Evolutionary conservation across 306 rosid species (phyloP), one percentile per base, ranked within the genome.

Genomic region (Cicer chorassanicum): DNA sequence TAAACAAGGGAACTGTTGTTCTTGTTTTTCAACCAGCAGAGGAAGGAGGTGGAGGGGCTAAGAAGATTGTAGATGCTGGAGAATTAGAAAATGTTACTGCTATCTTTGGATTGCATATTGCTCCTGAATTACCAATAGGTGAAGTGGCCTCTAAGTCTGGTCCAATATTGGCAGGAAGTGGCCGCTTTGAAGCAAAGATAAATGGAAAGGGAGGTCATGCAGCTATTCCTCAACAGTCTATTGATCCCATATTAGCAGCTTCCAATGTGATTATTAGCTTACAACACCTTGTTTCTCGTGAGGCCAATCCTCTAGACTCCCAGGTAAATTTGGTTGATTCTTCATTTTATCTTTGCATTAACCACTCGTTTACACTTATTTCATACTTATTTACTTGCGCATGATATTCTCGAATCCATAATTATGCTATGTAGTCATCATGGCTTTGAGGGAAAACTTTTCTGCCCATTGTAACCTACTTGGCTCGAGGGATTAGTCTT

Each of bases 21-120:
- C 96, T 93, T 82, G 90, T 93, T 75, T 93, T 91, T 84, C 98
- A 93, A 88, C 98, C 98, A 62, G 98, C 93, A 7, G 98, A 93
- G 84, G 97, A 93, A 86, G 97, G 91, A 78, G 90, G 91, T 74
- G 93, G 78, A 40, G 97, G 98, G 71, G 96, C 97, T 29, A 79
- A 75, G 81, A 86, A 84, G 72, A 72, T 93, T 49, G 2, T 93
- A 59, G 92, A 84, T 5, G 50, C 84, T 46, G 92, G 92, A 72
- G 92, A 38, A 61, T 75, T 93, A 51, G 89, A 88, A 68, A 93
- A 89, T 84, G 93, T 93, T 53, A 57, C 61, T 9, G 97, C 98
- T 7, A 91, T 91, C 67, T 93, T 93, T 71, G 97, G 96, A 61
- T 75, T 93, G 83, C 98, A 89, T 57, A 78, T 88, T 8, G 21